Evolutionary conservation across 1,139 yeast genomes (phyloP).

Genomic region (Torulaspora globosa): DNA sequence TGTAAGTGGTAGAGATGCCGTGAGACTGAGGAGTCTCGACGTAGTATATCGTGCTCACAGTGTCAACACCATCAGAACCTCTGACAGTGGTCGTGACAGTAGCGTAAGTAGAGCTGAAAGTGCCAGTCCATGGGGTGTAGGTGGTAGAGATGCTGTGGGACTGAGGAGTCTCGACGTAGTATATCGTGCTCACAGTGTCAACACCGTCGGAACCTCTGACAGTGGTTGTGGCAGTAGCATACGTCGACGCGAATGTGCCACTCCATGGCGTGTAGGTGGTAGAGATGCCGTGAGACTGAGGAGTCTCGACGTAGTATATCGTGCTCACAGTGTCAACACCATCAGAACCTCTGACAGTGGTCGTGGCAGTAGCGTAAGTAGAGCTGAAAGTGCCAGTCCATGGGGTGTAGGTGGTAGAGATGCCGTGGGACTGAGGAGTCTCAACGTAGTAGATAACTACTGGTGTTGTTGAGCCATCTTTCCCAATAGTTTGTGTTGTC

Average conservation of each 20-base stretch:
- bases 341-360: conserved; percentile 1
- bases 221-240: conserved; percentile 7
- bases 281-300: not conserved
- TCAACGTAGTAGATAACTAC: conserved; percentile 13
- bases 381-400: not conserved
- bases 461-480: conserved; percentile 12
- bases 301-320: conserved; percentile 7
- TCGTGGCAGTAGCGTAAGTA: not conserved
- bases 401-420: conserved; percentile 2
- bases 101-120: too few relatives aligned
- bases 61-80: too few relatives aligned
- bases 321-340: conserved; percentile 5
- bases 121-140: too few relatives aligned
- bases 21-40: too few relatives aligned
- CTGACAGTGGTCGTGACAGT: too few relatives aligned
- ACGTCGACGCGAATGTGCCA: conserved; percentile 14
- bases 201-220: conserved; percentile 9
- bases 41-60: too few relatives aligned
- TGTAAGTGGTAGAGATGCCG: too few relatives aligned
- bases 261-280: conserved; percentile 12
- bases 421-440: conserved; percentile 9
- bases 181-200: conserved; percentile 14
- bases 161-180: conserved; percentile 10
- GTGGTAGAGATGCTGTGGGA: too few relatives aligned
- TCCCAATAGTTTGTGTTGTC: conserved; percentile 1